Conservation (phyloP, 2,329 filamentous ascomycete species). For the Ceratocystis alfenasii region DNA sequence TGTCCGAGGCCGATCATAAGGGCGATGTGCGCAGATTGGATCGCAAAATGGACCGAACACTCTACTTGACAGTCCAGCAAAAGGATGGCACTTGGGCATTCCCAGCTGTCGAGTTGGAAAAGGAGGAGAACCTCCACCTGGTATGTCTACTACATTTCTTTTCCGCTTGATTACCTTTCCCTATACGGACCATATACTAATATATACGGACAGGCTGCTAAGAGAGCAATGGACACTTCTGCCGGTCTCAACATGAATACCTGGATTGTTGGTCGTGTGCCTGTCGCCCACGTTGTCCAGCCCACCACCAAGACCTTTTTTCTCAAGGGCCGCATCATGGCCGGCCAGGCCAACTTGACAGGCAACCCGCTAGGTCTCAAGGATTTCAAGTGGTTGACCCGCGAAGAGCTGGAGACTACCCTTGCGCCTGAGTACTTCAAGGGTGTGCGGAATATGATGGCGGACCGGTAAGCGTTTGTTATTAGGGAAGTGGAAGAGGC, state of each 20-base stretch:
- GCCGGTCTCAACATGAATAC: conserved; percentile 96
- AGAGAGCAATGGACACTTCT: conserved; percentile 62
- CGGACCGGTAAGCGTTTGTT: conserved; percentile 46
- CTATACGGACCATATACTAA: neutral
- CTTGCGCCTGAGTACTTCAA: conserved; percentile 60
- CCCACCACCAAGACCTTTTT: conserved; percentile 81
- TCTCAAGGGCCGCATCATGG: conserved; percentile 92
- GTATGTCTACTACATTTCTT: conserved; percentile 41
- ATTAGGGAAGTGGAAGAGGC: no score
- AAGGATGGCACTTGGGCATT: conserved; percentile 67
- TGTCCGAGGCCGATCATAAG: conserved; percentile 65
- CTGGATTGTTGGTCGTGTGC: conserved; percentile 86
- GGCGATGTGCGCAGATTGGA: conserved; percentile 69
- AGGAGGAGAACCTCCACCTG: conserved; percentile 67
- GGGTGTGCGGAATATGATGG: conserved; percentile 70
- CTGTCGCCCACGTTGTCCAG: conserved; percentile 63
- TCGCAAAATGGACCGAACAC: conserved; percentile 62
- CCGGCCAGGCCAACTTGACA: conserved; percentile 75
- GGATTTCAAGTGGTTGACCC: conserved; percentile 87
- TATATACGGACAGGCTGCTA: conserved; percentile 53
- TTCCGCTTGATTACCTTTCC: neutral
- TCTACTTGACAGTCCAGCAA: conserved; percentile 77
- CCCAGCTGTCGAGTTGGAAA: conserved; percentile 56
- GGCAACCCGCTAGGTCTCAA: conserved; percentile 58
- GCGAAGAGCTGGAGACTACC: conserved; percentile 65